Conservation (phyloP, 2,329 filamentous ascomycete species). For the Dactylellina sp. region DNA sequence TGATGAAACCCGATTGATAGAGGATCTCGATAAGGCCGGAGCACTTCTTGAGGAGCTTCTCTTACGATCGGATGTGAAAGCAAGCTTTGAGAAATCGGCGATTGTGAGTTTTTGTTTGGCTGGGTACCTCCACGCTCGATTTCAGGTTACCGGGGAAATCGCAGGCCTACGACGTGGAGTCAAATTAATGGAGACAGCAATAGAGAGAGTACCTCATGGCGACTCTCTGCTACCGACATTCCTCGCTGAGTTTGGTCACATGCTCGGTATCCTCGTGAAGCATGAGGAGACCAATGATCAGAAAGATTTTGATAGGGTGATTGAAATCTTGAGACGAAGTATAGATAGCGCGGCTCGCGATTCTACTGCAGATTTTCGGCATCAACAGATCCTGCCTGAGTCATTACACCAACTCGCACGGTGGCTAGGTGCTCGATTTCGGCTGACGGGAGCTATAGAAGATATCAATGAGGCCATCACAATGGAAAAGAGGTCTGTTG, state of each 20-base stretch:
- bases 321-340: slow-evolving; percentile 4
- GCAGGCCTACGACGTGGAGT: slow-evolving; percentile 2
- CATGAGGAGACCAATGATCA: background rate
- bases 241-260: background rate
- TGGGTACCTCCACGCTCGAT: background rate
- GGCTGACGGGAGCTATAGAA: background rate
- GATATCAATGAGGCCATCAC: slow-evolving; percentile 1
- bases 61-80: background rate
- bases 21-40: background rate
- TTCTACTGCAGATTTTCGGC: too few species aligned
- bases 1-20: background rate
- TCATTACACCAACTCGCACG: slow-evolving; percentile 6
- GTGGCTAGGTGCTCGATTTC: slow-evolving; percentile 1
- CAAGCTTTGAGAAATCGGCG: background rate
- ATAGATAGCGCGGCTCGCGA: slow-evolving; percentile 2
- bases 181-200: slow-evolving; percentile 13
- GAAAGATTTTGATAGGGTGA: background rate
- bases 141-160: background rate
- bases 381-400: background rate
- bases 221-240: background rate
- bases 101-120: background rate
- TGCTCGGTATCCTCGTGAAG: background rate
- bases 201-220: slow-evolving; percentile 9
- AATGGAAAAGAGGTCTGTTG: background rate
- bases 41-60: slow-evolving; percentile 2